Percentiles rank a stretch among this genome's conserved stretches.
Conservation (phyloP, 139 green algal genomes). For the Chlorella sp. region DNA sequence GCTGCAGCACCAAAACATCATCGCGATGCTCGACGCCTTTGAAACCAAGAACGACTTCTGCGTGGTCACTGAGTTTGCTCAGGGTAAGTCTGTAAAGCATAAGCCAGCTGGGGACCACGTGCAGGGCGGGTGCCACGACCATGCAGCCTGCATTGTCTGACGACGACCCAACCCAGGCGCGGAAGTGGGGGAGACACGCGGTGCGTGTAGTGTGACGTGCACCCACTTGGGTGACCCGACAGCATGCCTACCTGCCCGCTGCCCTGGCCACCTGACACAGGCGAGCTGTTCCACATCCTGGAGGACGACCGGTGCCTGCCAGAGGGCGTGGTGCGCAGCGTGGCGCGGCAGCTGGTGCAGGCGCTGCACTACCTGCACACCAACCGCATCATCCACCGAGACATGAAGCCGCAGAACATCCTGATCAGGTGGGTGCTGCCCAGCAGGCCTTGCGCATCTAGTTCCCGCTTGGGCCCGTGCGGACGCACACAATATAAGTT, state of each 20-base stretch:
- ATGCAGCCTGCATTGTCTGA: neutral
- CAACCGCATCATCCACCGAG: conserved; percentile 94
- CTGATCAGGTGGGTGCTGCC: conserved; percentile 60
- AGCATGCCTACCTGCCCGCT: too few relatives aligned
- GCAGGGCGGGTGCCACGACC: too few relatives aligned
- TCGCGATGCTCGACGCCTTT: conserved; percentile 85
- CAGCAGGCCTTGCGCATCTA: too few relatives aligned
- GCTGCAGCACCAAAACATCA: conserved; percentile 82
- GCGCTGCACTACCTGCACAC: conserved; percentile 95
- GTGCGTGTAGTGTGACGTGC: too few relatives aligned
- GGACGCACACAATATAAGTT: too few relatives aligned
- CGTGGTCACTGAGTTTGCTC: conserved; percentile 97
- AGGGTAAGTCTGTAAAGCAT: conserved; percentile 59
- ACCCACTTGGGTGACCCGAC: too few relatives aligned
- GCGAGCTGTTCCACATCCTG: conserved; percentile 98
- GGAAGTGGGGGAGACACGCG: too few relatives aligned
- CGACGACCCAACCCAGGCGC: too few relatives aligned
- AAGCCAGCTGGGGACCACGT: too few relatives aligned
- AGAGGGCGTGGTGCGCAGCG: conserved; percentile 82
- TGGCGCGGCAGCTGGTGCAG: conserved; percentile 91
- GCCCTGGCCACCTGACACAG: conserved; percentile 31
- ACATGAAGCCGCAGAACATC: conserved; percentile 97
- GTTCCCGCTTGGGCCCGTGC: too few relatives aligned
- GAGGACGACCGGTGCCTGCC: conserved; percentile 92
- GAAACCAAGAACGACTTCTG: conserved; percentile 96